phyloP scores from a whole-genome alignment of 305 asterid genomes.

The Fraxinus baroniana region DNA sequence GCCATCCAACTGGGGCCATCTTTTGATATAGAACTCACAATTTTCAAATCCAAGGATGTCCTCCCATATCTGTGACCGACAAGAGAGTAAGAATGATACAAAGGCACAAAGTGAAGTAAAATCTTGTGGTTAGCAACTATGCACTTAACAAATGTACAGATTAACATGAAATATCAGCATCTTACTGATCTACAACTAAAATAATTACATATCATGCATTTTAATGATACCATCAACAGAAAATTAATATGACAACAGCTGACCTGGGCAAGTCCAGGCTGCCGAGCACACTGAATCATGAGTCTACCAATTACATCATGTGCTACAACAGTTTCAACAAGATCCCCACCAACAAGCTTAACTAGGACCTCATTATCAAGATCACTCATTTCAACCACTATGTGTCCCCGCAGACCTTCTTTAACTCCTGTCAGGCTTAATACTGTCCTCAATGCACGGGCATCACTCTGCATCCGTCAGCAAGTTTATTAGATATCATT shows the following conservation, averaged over 20 bases:
- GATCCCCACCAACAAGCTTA: constrained; percentile 88
- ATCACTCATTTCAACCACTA: constrained; percentile 90
- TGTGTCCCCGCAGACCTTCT: constrained; percentile 83
- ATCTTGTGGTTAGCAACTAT: not conserved
- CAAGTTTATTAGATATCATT: constrained; percentile 24
- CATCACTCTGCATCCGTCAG: constrained; percentile 73
- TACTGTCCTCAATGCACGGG: constrained; percentile 89
- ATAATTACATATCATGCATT: constrained; percentile 15
- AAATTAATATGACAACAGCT: constrained; percentile 23
- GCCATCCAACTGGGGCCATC: constrained; percentile 84
- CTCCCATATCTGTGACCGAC: constrained; percentile 75
- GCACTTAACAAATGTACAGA: not conserved
- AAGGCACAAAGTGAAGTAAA: constrained; percentile 17
- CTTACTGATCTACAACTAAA: not conserved
- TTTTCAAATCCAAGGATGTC: constrained; percentile 95
- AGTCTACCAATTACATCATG: constrained; percentile 93
- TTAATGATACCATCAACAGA: not conserved
- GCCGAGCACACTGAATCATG: constrained; percentile 97
- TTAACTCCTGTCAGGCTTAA: constrained; percentile 92
- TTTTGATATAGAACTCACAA: constrained; percentile 86
- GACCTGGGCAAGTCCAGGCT: constrained; percentile 99
- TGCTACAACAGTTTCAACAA: constrained; percentile 94
- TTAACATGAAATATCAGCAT: not conserved
- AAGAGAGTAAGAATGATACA: constrained; percentile 14
- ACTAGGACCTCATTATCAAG: constrained; percentile 92